Conservation (phyloP, 257 asterid genomes). For the Ophiorrhiza pumila region DNA sequence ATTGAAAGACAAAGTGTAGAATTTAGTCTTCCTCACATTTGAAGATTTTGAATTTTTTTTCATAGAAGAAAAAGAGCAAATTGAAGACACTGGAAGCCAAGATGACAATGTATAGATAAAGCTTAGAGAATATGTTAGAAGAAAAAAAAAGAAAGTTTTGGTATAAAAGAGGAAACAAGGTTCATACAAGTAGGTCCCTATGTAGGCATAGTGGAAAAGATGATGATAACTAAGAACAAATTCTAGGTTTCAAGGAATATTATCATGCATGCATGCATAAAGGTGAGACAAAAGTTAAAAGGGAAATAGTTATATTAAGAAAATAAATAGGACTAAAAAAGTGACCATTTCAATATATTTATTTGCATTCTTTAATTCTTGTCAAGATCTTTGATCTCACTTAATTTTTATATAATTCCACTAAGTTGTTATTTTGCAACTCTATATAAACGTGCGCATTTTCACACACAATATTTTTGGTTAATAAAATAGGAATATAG, state of each 20-base stretch:
- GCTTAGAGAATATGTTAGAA: not conserved
- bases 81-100: not conserved
- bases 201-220: not conserved
- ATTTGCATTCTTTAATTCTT: not conserved
- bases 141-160: not conserved
- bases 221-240: not conserved
- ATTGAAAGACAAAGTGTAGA: too few relatives aligned
- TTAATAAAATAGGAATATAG: too few relatives aligned
- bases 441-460: too few relatives aligned
- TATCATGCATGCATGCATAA: not conserved
- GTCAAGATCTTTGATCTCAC: not conserved
- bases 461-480: too few relatives aligned
- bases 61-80: not conserved
- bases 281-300: not conserved
- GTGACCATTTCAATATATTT: not conserved
- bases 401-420: not conserved
- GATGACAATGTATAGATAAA: not conserved
- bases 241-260: not conserved
- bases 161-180: not conserved
- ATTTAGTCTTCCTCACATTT: too few relatives aligned
- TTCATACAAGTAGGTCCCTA: slow-evolving; percentile 16
- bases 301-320: not conserved
- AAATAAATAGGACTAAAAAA: not conserved
- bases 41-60: too few relatives aligned
- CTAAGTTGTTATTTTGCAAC: not conserved